These are phyloP conservation scores for Avena eriantha DNA, from an alignment of 176 grass and related monocot species.

Conservation along the genomic window DNA sequence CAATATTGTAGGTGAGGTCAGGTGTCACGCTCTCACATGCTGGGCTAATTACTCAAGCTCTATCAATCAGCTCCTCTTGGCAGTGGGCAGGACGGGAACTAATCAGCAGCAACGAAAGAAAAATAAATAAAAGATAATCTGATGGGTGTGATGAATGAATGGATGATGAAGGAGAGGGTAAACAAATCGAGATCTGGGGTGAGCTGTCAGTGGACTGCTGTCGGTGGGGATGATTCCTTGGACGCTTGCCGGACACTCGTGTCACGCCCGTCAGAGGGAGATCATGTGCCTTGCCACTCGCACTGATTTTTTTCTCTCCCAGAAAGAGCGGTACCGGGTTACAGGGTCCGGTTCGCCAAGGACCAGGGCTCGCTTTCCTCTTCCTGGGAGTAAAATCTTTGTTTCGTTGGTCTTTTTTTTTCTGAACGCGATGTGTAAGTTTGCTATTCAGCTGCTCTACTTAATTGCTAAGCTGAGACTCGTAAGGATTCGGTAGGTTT, in stretches of 20 bases:
- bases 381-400: not conserved
- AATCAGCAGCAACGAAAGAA: not conserved
- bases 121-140: not conserved
- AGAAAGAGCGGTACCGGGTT: not conserved
- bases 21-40: constrained; percentile 39
- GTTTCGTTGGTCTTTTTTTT: not conserved
- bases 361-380: not conserved
- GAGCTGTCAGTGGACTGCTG: constrained; percentile 77
- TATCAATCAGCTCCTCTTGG: not conserved
- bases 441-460: too few relatives aligned
- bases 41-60: constrained; percentile 48
- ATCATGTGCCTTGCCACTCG: constrained; percentile 11
- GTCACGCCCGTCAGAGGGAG: constrained; percentile 30
- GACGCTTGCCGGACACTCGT: constrained; percentile 30
- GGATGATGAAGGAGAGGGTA: not conserved
- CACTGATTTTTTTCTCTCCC: not conserved
- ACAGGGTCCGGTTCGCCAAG: not conserved
- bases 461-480: not conserved
- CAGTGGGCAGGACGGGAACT: constrained; percentile 36
- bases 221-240: constrained; percentile 68
- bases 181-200: constrained; percentile 35
- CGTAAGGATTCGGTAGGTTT: not conserved
- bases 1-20: constrained; percentile 31
- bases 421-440: not conserved
- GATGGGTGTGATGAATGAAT: not conserved